A percentile compares a stretch with the other conserved stretches of the same genome.
phyloP scores from a whole-genome alignment of 176 grass and related monocot species.

The Ananas comosus region DNA sequence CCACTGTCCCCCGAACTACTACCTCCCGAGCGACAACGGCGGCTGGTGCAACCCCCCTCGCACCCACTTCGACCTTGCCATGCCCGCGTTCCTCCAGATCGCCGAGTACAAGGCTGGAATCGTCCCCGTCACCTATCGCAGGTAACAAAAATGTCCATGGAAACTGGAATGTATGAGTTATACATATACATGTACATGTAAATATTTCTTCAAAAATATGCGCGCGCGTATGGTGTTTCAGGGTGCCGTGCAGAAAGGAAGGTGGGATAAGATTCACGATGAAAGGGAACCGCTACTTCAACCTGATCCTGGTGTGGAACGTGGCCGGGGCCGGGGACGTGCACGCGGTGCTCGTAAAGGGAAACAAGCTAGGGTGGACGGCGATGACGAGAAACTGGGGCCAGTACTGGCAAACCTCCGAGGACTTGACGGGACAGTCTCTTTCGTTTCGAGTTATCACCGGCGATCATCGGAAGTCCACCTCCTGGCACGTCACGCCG shows the following conservation, averaged over 20 bases:
- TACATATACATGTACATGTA: too few relatives aligned
- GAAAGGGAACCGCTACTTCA: constrained; percentile 66
- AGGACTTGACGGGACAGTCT: constrained; percentile 53
- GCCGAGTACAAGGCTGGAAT: constrained; percentile 63
- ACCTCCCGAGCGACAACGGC: constrained; percentile 28
- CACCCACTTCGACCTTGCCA: constrained; percentile 55
- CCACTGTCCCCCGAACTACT: constrained; percentile 40
- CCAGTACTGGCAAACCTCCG: constrained; percentile 50
- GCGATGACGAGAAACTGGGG: constrained; percentile 63
- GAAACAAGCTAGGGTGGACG: constrained; percentile 51
- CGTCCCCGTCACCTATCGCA: constrained; percentile 47
- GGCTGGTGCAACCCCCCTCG: constrained; percentile 79
- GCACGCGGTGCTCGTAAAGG: constrained; percentile 41
- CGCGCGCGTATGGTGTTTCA: not conserved
- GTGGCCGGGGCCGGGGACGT: constrained; percentile 69
- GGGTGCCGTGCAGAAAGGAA: constrained; percentile 41
- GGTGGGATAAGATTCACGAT: constrained; percentile 60
- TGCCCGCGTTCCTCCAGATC: constrained; percentile 64
- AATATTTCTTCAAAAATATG: too few relatives aligned
- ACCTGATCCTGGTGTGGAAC: constrained; percentile 45
- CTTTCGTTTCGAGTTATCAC: constrained; percentile 43
- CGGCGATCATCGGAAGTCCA: constrained; percentile 60
- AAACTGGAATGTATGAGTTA: too few relatives aligned
- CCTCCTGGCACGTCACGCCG: constrained; percentile 48
- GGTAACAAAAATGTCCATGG: not conserved